Conservation (phyloP, 352 stramenopile species). For the Phytophthora pini region DNA sequence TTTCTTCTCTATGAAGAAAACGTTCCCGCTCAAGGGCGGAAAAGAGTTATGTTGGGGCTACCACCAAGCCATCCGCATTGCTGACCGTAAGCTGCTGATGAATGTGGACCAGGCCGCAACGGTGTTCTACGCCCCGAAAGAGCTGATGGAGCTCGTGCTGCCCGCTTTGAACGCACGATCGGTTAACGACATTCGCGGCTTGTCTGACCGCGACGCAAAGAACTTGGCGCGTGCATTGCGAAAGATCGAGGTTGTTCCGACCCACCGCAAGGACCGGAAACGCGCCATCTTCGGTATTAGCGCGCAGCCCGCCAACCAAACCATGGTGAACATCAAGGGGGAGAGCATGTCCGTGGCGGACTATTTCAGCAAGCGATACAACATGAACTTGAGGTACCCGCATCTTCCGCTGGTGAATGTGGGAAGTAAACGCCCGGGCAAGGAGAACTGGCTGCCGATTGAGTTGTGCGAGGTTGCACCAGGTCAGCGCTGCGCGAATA, state of each 20-base stretch:
- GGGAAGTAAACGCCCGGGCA: constrained; percentile 49
- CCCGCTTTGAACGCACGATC: constrained; percentile 43
- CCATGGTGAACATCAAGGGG: constrained; percentile 65
- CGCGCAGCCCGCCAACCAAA: constrained; percentile 42
- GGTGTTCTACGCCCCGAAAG: constrained; percentile 67
- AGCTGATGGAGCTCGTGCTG: constrained; percentile 60
- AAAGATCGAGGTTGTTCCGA: constrained; percentile 63
- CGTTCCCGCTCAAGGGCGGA: constrained; percentile 57
- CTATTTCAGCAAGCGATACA: constrained; percentile 75
- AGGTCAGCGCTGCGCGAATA: constrained; percentile 74
- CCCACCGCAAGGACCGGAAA: constrained; percentile 70
- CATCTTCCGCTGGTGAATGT: constrained; percentile 78
- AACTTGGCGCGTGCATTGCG: constrained; percentile 46
- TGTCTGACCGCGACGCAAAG: constrained; percentile 45
- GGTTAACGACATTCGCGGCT: constrained; percentile 40
- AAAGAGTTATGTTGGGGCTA: constrained; percentile 81
- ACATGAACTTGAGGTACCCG: constrained; percentile 60
- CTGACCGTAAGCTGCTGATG: constrained; percentile 62
- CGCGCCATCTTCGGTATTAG: constrained; percentile 63
- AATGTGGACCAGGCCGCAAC: constrained; percentile 80
- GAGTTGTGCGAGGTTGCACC: constrained; percentile 82
- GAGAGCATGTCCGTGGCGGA: constrained; percentile 54
- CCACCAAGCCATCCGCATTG: constrained; percentile 68
- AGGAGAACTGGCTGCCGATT: constrained; percentile 77
- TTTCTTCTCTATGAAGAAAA: constrained; percentile 76